Evolutionary conservation across 768 basidiomycete species (phyloP).

Genomic region (Lactarius indigo): DNA sequence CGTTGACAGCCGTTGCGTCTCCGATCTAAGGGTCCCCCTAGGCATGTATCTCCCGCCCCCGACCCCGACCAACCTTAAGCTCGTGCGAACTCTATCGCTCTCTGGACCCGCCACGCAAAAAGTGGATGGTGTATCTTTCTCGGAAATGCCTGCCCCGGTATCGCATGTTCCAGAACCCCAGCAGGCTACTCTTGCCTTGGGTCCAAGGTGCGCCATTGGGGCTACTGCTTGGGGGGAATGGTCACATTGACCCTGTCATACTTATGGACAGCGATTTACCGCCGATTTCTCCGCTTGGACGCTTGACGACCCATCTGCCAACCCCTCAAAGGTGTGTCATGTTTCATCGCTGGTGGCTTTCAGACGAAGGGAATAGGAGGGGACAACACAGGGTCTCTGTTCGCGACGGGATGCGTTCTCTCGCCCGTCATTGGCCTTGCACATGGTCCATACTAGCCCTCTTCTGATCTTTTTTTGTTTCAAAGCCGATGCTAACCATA

Average conservation of each 20-base stretch:
- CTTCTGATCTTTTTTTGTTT: not conserved
- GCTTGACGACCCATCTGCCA: slow-evolving; percentile 30
- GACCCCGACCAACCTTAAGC: not conserved
- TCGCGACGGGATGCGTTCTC: not conserved
- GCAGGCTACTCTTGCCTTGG: slow-evolving; percentile 6
- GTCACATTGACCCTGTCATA: not conserved
- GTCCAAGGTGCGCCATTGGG: slow-evolving; percentile 6
- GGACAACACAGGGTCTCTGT: not conserved
- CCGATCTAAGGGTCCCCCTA: not conserved
- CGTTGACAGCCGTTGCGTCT: not conserved
- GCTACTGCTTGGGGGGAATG: no score
- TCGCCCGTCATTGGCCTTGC: not conserved
- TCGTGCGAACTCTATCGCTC: not conserved
- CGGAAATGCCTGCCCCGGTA: not conserved
- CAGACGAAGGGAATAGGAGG: not conserved
- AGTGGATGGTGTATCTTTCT: not conserved
- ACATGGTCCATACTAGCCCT: not conserved
- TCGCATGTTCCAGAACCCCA: slow-evolving; percentile 3
- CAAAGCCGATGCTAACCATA: not conserved
- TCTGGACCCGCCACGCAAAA: not conserved
- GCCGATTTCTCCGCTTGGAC: slow-evolving; percentile 17
- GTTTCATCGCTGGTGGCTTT: not conserved
- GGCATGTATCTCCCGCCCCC: slow-evolving; percentile 10
- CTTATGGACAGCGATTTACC: slow-evolving; percentile 11
- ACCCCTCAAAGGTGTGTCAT: slow-evolving; percentile 36